Base-by-base conservation (phyloP, 192 early-diverging fungal genomes). In the Podila minutissima region DNA sequence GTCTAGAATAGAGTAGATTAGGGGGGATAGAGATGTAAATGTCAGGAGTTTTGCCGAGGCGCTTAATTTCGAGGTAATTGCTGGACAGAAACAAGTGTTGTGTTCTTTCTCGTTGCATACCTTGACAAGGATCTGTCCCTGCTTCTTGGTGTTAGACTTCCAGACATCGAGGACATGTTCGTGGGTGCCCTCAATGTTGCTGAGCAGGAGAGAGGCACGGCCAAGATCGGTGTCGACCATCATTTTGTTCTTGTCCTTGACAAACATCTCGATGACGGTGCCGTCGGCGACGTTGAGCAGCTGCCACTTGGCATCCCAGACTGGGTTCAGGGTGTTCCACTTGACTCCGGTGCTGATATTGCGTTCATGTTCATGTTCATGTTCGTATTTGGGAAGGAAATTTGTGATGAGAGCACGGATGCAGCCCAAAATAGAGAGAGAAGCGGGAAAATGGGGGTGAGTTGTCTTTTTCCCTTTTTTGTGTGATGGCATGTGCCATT, bases 231-330 rank as follows among this genome's bases (percentile, higher is more conserved):
- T 62, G 41, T 70, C 68, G n/a, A 62, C 68, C 68, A 70, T 70
- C 68, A 70, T 70, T 29, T 70, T 70, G 59, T 70, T 70, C 68
- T 70, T 70, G 48, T 70, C 68, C 59, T 70, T 70, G 48, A 70
- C 32, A 12, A 62, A 32, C 8, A 70, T 70, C 33, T 50, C 38
- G 4, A 70, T 59, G 3, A 32, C 46, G 31, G 53, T 62, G 24
- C 68, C 59, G 19, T 70, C 68, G 3, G 59, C 26, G 17, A 70
- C 68, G 24, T 59, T 59, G 19, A 62, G 59, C 38, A 70, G 41
- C 9, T 8, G 60, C 68, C 68, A 70, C 24, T 29, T 62, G 9
- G 68, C 68, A 51, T 70, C 29, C 68, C 68, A 70, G 28, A 37
- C 59, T 22, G 68, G 68, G 48, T 51, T 62, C 31, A 70, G 29